Evolutionary conservation across 257 asterid species (phyloP).

Genomic region (Galeopsis tetrahit): DNA sequence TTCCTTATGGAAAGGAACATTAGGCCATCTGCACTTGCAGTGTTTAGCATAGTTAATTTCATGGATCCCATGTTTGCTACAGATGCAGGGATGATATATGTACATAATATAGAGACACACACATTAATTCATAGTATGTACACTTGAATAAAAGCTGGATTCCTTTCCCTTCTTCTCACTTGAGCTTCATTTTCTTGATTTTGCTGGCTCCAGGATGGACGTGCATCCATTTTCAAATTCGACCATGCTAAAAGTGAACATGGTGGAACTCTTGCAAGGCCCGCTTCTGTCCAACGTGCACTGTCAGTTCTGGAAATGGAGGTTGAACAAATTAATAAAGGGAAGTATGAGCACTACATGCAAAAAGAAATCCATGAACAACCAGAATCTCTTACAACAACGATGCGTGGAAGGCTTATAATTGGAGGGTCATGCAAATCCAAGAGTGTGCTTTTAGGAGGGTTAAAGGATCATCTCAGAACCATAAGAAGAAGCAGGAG

Average conservation of each 20-base stretch:
- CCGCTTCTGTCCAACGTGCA: constrained; percentile 90
- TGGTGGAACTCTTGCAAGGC: constrained; percentile 59
- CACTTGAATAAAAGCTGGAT: constrained; percentile 17
- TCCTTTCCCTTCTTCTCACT: background rate
- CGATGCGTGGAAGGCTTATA: constrained; percentile 94
- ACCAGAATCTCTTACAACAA: constrained; percentile 86
- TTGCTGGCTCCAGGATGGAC: constrained; percentile 71
- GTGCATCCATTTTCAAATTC: constrained; percentile 81
- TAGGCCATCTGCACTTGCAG: too few relatives aligned
- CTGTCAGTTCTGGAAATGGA: constrained; percentile 90
- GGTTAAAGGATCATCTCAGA: constrained; percentile 87
- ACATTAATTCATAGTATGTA: background rate
- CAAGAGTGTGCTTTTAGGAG: constrained; percentile 91
- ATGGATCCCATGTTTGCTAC: background rate
- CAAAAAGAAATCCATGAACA: constrained; percentile 98
- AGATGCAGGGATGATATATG: too few relatives aligned
- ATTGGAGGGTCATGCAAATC: constrained; percentile 89
- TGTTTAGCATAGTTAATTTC: too few relatives aligned
- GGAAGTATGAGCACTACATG: constrained; percentile 92
- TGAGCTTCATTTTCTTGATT: constrained; percentile 22
- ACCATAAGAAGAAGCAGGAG: constrained; percentile 95
- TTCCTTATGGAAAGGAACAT: too few relatives aligned
- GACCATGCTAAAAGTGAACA: constrained; percentile 58
- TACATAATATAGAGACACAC: background rate
- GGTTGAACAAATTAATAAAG: constrained; percentile 94